A percentile compares a stretch with the other conserved stretches of the same genome.
phyloP scores from a whole-genome alignment of 2,329 filamentous ascomycete genomes.

The Talaromyces piceae region DNA sequence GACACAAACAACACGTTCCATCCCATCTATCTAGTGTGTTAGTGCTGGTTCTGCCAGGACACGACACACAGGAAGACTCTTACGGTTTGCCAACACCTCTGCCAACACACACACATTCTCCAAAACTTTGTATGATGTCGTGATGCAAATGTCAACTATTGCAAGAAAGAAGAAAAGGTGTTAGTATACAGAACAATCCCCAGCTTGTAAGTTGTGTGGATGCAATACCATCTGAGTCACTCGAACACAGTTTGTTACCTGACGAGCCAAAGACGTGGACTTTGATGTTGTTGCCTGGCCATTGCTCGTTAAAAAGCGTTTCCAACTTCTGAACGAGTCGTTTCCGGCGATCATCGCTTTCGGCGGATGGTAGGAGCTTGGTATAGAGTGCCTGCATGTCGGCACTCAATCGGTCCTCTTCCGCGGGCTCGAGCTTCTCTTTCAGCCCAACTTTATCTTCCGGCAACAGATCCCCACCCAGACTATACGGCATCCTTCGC shows the following conservation, averaged over 20 bases:
- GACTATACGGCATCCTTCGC: slow-evolving; percentile 83
- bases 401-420: slow-evolving; percentile 66
- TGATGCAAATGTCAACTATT: slow-evolving; percentile 93
- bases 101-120: slow-evolving; percentile 89
- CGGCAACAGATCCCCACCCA: slow-evolving; percentile 72
- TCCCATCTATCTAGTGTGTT: slow-evolving; percentile 59
- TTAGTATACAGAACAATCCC: background rate
- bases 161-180: slow-evolving; percentile 1
- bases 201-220: background rate
- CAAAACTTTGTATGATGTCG: slow-evolving; percentile 77
- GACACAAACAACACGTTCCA: slow-evolving; percentile 94
- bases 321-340: slow-evolving; percentile 82
- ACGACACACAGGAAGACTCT: slow-evolving; percentile 34
- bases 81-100: slow-evolving; percentile 73
- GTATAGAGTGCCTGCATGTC: slow-evolving; percentile 84
- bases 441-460: slow-evolving; percentile 63
- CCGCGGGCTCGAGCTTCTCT: slow-evolving; percentile 60
- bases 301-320: slow-evolving; percentile 78
- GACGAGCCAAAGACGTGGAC: slow-evolving; percentile 98
- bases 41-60: background rate
- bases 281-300: slow-evolving; percentile 82
- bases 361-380: slow-evolving; percentile 70
- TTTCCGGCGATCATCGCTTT: slow-evolving; percentile 68
- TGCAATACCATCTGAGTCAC: slow-evolving; percentile 78
- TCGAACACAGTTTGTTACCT: slow-evolving; percentile 87